These are phyloP conservation scores for Akanthomyces dipterigenus DNA, from an alignment of 2,329 filamentous ascomycete genomes.

Conservation along the genomic window DNA sequence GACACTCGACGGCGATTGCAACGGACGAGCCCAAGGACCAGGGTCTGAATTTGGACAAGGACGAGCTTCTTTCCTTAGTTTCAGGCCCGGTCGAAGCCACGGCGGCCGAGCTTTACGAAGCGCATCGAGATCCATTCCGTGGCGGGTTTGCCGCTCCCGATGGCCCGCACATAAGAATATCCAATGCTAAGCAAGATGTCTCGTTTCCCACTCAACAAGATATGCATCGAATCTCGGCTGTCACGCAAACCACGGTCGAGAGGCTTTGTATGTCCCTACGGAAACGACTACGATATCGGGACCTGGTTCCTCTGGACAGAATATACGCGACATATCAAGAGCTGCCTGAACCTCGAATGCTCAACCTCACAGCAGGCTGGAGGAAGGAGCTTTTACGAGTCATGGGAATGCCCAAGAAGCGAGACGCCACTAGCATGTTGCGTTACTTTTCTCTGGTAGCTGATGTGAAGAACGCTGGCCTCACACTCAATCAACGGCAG, in stretches of 20 bases:
- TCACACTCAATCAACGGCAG: constrained; percentile 59
- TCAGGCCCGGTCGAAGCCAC: constrained; percentile 40
- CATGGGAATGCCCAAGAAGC: constrained; percentile 56
- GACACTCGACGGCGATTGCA: background rate
- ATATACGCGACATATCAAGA: constrained; percentile 44
- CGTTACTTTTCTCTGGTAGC: constrained; percentile 78
- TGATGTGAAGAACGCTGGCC: constrained; percentile 69
- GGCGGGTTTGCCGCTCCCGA: constrained; percentile 46
- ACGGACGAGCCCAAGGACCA: constrained; percentile 10
- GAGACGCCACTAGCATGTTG: constrained; percentile 58
- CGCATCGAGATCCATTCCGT: constrained; percentile 46
- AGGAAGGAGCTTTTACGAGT: constrained; percentile 61
- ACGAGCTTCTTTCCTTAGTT: constrained; percentile 48
- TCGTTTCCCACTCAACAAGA: constrained; percentile 39
- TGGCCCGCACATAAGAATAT: constrained; percentile 42
- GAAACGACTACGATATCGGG: constrained; percentile 35
- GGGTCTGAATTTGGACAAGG: constrained; percentile 20
- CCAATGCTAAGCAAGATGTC: constrained; percentile 42
- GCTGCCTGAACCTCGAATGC: constrained; percentile 46
- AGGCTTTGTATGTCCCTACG: constrained; percentile 36
- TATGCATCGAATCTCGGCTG: constrained; percentile 27
- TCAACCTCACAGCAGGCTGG: constrained; percentile 40
- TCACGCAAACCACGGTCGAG: constrained; percentile 28
- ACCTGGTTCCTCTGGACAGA: constrained; percentile 31
- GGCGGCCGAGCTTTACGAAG: constrained; percentile 47